Evolutionary conservation across 2,329 filamentous ascomycete genomes (phyloP).

Genomic region (Cladosporium oxysporum): DNA sequence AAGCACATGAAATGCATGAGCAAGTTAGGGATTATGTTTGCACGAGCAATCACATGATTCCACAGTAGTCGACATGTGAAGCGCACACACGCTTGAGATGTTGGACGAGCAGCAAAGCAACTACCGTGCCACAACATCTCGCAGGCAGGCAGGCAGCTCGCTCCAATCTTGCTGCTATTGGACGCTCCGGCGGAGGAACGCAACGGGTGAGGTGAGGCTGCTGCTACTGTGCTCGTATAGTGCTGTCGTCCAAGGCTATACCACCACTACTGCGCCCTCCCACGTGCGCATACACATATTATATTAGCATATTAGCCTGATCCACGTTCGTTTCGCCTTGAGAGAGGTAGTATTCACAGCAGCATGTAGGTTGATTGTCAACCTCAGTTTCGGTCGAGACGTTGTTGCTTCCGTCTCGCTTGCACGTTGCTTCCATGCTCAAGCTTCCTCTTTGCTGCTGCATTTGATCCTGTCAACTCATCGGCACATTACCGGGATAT

Average conservation of each 20-base stretch:
- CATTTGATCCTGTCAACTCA: neutral
- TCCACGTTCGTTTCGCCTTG: constrained; percentile 1
- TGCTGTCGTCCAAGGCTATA: neutral
- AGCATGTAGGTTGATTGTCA: neutral
- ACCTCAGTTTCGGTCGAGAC: neutral
- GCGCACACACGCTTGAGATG: neutral
- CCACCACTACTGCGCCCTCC: neutral
- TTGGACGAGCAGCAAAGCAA: neutral
- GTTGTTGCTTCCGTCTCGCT: constrained; percentile 14
- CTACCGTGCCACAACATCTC: neutral
- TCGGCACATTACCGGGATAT: neutral
- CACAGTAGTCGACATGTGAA: neutral
- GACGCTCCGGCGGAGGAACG: constrained; percentile 19
- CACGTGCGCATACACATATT: neutral
- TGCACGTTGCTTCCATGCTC: constrained; percentile 2
- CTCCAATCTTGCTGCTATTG: constrained; percentile 13
- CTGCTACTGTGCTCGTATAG: neutral
- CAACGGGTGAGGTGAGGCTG: constrained; percentile 8
- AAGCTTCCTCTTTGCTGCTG: neutral
- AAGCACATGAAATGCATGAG: neutral
- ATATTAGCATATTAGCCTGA: constrained; percentile 10
- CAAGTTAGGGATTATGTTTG: neutral
- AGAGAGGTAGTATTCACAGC: neutral
- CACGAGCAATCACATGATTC: neutral
- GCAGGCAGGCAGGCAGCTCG: neutral